Percentiles rank a stretch among this genome's conserved stretches.
Conservation (phyloP, 148 eudicot species). For the Rhododendron simsii region DNA sequence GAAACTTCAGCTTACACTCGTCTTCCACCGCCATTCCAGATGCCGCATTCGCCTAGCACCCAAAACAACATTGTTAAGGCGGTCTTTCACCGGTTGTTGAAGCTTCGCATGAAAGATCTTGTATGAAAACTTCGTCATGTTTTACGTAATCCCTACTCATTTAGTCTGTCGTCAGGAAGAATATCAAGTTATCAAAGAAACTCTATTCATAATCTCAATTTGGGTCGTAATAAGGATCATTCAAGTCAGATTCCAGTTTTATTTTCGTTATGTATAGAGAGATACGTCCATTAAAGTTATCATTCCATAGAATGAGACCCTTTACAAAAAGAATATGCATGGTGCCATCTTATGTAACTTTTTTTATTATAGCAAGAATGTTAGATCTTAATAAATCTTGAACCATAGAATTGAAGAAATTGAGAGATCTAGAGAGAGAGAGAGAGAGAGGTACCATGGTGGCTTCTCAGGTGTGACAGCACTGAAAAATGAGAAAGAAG, state of each 20-base stretch:
- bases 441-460: slow-evolving; percentile 17
- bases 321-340: neutral
- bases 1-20: slow-evolving; percentile 71
- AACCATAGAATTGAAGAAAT: neutral
- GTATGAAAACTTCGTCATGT: neutral
- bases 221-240: neutral
- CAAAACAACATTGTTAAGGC: neutral
- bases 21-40: slow-evolving; percentile 81
- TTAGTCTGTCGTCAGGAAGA: neutral
- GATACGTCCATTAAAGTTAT: neutral
- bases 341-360: neutral
- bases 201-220: neutral
- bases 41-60: slow-evolving; percentile 63
- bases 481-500: slow-evolving; percentile 8
- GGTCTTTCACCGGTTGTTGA: too few relatives aligned
- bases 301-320: neutral
- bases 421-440: neutral
- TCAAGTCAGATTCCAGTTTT: neutral
- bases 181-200: neutral
- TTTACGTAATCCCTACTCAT: neutral
- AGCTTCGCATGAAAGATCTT: too few relatives aligned
- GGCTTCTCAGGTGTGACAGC: neutral
- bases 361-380: neutral
- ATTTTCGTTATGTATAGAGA: neutral
- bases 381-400: neutral